These are phyloP conservation scores for Nematocida sp. DNA, from an alignment of 371 early-diverging fungal genomes.

Conservation along the genomic window DNA sequence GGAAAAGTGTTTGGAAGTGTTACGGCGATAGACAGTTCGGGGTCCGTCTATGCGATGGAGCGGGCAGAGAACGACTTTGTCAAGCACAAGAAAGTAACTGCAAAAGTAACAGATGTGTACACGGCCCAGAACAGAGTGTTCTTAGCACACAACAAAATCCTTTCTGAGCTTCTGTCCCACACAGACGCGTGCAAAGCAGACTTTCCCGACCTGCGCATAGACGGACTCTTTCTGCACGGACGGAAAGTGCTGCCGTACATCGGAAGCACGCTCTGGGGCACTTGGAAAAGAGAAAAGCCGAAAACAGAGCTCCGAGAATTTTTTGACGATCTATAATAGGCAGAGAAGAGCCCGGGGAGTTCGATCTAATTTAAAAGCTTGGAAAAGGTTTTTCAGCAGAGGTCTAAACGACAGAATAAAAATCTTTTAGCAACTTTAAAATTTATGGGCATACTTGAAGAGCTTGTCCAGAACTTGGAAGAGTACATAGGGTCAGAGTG, in stretches of 20 bases:
- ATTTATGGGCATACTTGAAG: neutral
- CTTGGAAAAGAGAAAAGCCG: conserved; percentile 1
- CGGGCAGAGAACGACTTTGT: conserved; percentile 7
- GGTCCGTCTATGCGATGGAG: conserved; percentile 15
- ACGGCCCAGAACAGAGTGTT: neutral
- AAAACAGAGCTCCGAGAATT: conserved; percentile 36
- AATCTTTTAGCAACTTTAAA: neutral
- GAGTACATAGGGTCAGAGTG: neutral
- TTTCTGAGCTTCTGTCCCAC: neutral
- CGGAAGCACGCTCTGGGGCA: neutral
- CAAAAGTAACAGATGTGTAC: conserved; percentile 11
- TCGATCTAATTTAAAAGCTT: too few relatives aligned
- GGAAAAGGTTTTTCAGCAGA: neutral
- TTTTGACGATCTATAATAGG: conserved; percentile 45
- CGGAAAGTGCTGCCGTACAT: neutral
- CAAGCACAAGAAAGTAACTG: neutral
- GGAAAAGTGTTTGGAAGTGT: neutral
- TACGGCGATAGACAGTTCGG: conserved; percentile 2
- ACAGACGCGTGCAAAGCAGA: neutral
- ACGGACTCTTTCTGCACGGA: conserved; percentile 15
- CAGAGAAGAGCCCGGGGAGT: too few relatives aligned
- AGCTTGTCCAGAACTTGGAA: neutral
- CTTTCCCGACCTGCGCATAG: neutral
- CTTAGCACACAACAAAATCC: conserved; percentile 7
- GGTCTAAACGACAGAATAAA: neutral